Evolutionary conservation across 140 eudicot species (phyloP).

Genomic region (Anethum foeniculum): DNA sequence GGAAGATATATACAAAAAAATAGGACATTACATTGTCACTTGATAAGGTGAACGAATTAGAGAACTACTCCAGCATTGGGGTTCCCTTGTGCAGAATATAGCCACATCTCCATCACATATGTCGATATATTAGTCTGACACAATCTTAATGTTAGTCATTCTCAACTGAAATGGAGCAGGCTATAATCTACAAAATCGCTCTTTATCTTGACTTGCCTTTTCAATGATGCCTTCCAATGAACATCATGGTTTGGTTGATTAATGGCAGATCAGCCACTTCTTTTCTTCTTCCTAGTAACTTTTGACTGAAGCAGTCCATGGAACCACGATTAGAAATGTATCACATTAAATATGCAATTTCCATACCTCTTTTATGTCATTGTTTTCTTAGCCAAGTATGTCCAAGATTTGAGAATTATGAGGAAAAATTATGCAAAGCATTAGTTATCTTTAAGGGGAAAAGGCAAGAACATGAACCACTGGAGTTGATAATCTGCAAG

Average conservation of each 20-base stretch:
- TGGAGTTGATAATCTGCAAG: background rate
- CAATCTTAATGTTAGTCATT: constrained; percentile 7
- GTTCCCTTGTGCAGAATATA: background rate
- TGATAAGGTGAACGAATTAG: constrained; percentile 3
- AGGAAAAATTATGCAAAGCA: background rate
- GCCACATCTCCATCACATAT: constrained; percentile 6
- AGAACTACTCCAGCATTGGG: constrained; percentile 7
- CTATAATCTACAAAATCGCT: constrained; percentile 12
- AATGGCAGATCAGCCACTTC: constrained; percentile 44
- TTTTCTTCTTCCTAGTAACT: constrained; percentile 26
- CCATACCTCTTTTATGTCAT: background rate
- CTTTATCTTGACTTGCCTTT: constrained; percentile 20
- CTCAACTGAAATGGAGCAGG: background rate
- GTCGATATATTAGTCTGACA: constrained; percentile 19
- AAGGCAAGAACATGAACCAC: background rate
- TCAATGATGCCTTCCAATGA: constrained; percentile 27
- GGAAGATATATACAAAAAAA: constrained; percentile 4
- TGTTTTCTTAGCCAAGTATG: background rate
- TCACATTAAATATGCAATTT: background rate
- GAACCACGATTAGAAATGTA: background rate
- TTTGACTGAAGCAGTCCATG: constrained; percentile 25
- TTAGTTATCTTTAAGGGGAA: background rate
- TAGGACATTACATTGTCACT: background rate
- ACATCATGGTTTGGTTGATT: constrained; percentile 45
- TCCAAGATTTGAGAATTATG: background rate